Conservation (phyloP, 2,329 filamentous ascomycete species). For the Plenodomus lindquistii region DNA sequence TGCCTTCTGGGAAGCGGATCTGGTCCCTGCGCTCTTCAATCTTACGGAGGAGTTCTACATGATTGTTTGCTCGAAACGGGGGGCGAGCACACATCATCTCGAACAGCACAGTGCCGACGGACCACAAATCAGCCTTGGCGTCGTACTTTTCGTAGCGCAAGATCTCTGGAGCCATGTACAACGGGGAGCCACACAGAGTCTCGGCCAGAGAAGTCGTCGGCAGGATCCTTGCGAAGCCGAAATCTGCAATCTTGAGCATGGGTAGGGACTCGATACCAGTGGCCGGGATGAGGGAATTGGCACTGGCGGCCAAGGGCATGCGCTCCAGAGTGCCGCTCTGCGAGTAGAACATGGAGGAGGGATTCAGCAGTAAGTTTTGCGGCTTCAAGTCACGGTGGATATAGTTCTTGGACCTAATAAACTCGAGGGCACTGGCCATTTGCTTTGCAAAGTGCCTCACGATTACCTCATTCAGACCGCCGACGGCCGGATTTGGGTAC, state of each 20-base stretch:
- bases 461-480: conserved; percentile 95
- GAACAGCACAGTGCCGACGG: conserved; percentile 90
- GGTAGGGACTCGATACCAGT: conserved; percentile 83
- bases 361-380: conserved; percentile 90
- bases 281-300: conserved; percentile 78
- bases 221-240: conserved; percentile 93
- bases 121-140: conserved; percentile 96
- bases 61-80: conserved; percentile 89
- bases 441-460: conserved; percentile 96
- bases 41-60: conserved; percentile 88
- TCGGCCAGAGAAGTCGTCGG: conserved; percentile 91
- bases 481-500: conserved; percentile 81
- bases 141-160: conserved; percentile 96
- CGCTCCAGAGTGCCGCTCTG: conserved; percentile 51
- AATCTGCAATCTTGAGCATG: conserved; percentile 97
- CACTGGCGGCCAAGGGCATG: conserved; percentile 76
- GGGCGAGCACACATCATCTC: conserved; percentile 93
- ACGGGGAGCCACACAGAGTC: conserved; percentile 91
- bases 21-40: conserved; percentile 88
- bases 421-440: conserved; percentile 86
- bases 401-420: conserved; percentile 80
- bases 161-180: conserved; percentile 99
- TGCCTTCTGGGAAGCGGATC: conserved; percentile 79
- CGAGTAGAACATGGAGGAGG: conserved; percentile 72
- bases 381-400: conserved; percentile 98